Evolutionary conservation across 73 alveolate species (phyloP), one percentile per base, ranked within the genome.

Genomic region (Symbiodinium pilosum): DNA sequence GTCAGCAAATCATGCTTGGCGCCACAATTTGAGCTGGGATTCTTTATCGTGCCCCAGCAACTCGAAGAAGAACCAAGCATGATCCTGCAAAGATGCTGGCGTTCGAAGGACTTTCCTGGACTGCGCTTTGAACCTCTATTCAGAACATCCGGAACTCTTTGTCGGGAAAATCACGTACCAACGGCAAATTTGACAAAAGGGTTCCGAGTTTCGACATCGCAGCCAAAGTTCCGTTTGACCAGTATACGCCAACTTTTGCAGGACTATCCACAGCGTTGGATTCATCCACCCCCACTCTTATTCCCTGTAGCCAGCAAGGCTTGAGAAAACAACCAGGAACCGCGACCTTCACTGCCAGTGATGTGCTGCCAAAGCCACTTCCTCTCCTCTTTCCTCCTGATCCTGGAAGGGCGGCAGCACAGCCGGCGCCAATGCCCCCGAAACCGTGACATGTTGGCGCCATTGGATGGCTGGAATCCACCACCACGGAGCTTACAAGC

Each of bases 381-480:
- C 98, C 98, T 20, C 98, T 14, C 44, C 98, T 43, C 38, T 92
- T 92, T 30, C 98, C 98, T 7, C 84, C 20, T 16, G 26, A 83
- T 1, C 98, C 98, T 0, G 98, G 98, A 11, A 2, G 1, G 32
- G 98, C 98, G 1, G 98, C 30, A 8, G 87, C 56, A 34, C 98
- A 92, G 92, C 68, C 75, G 64, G 36, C 28, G 41, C 89, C 89
- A 2, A 20, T 14, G 89, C 92, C 98, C 2, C 98, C 98, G 43
- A 92, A 92, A 21, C 98, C 98, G 36, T 75, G 92, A 42, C 98
- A 92, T 7, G 98, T 92, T 3, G 98, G 98, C 18, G 92, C 92
- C 92, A 92, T 44, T 24, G 98, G 98, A 51, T 92, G 98, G 71
- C 43, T 43, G 30, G 28, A 56, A 69, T 16, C 69, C 32, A 16